Base-by-base conservation (phyloP, 768 basidiomycete species). In the Kwoniella pini region DNA sequence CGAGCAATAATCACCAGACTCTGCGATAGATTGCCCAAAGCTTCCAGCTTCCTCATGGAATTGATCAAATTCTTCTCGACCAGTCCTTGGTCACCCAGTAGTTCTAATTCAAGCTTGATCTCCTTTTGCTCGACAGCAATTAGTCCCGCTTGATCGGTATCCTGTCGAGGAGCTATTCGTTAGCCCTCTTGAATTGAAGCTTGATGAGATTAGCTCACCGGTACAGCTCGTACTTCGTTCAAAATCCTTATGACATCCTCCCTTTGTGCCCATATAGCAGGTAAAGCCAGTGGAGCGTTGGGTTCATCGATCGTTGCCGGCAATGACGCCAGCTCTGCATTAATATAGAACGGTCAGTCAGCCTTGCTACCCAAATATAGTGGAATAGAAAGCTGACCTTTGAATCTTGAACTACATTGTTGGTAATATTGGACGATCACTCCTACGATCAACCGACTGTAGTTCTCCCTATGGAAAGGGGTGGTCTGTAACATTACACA, bases 361-460 rank as follows among this genome's bases (percentile, higher is more conserved):
- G 26, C 31, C 4, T 10, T 21, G n/a, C 26, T 42, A 6, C 19
- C 11, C 45, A 21, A n/a, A n/a, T n/a, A n/a, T n/a, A n/a, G n/a
- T 40, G 21, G 3, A 22, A 7, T 10, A 42, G 9, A 33, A 10
- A 15, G 42, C 67, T 57, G n/a, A 71, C 85, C 84, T 63, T 91
- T 88, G 76, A 91, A 96, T 38, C 87, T 84, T 70, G 92, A 88
- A 67, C 90, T 91, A 67, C 92, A 97, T 26, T 89, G 85, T 74
- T 96, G 91, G 70, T 97, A 96, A 74, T 95, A 96, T 77, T 96
- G 93, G 39, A 95, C 91, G 58, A 97, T 88, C 54, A 98, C 88
- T 15, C 89, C 87, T 30, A 98, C 84, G 58, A 98, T 94, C 28
- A 98, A 82, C n/a, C 91, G 85, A 17, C 91, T 87, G 75, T 97